phyloP scores from a whole-genome alignment of 2,329 filamentous ascomycete species.

The Mollisia scopiformis region DNA sequence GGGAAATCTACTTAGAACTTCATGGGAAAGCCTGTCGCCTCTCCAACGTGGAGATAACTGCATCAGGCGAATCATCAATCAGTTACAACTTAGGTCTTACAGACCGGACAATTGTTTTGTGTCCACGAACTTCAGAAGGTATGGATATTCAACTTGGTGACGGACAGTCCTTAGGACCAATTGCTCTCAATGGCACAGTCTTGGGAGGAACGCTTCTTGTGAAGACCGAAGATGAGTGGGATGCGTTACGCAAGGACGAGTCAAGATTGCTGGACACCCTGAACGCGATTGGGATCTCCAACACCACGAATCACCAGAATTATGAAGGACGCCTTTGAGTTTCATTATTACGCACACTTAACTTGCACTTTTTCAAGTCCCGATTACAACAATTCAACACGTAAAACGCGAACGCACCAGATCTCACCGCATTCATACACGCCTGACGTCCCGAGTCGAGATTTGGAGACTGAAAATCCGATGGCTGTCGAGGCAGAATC shows the following conservation, averaged over 20 bases:
- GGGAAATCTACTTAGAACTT: constrained; percentile 29
- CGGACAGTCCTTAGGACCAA: constrained; percentile 31
- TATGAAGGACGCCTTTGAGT: constrained; percentile 3
- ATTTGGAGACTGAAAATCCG: too few relatives aligned
- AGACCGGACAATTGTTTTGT: constrained; percentile 52
- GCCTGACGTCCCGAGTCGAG: too few relatives aligned
- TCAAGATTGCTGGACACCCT: constrained; percentile 46
- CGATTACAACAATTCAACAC: neutral
- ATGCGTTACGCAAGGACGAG: constrained; percentile 48
- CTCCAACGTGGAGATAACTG: neutral
- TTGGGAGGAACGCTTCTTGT: constrained; percentile 66
- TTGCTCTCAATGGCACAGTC: constrained; percentile 62
- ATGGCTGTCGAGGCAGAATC: too few relatives aligned
- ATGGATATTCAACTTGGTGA: constrained; percentile 26
- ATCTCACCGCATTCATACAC: too few relatives aligned
- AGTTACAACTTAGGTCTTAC: constrained; percentile 69
- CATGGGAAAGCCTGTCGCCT: constrained; percentile 26
- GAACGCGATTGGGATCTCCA: constrained; percentile 31
- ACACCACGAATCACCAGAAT: constrained; percentile 2
- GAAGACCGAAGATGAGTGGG: constrained; percentile 61
- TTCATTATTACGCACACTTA: neutral
- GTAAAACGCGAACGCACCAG: neutral
- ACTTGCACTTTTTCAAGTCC: neutral
- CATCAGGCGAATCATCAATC: constrained; percentile 44
- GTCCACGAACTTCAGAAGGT: constrained; percentile 58